Conservation (phyloP, 2,329 filamentous ascomycete species). For the Fusarium globosum region DNA sequence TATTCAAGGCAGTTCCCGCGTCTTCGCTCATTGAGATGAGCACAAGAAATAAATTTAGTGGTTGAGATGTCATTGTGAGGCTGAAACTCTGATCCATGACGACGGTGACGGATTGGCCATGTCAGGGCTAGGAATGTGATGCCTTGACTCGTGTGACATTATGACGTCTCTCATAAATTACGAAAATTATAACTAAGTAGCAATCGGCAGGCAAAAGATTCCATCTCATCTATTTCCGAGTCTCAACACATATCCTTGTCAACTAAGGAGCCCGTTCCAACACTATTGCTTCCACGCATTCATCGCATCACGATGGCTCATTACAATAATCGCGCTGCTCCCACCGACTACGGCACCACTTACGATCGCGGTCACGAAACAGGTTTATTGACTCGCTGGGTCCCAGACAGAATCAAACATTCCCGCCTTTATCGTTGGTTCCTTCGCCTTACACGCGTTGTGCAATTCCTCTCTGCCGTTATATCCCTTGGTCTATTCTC, state of each 20-base stretch:
- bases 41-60: background rate
- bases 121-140: background rate
- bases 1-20: background rate
- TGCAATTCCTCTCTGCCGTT: slow-evolving; percentile 24
- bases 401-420: slow-evolving; percentile 19
- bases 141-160: background rate
- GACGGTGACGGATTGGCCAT: background rate
- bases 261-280: background rate
- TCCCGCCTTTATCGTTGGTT: slow-evolving; percentile 33
- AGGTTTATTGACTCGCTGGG: slow-evolving; percentile 17
- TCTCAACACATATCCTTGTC: background rate
- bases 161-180: background rate
- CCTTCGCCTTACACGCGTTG: slow-evolving; percentile 24
- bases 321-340: background rate
- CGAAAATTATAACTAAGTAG: background rate
- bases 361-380: background rate
- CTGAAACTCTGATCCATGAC: background rate
- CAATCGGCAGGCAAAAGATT: background rate
- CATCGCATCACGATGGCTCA: background rate
- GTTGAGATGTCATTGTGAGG: background rate
- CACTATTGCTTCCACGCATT: background rate
- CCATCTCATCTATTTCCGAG: accelerated
- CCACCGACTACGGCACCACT: slow-evolving; percentile 12
- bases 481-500: slow-evolving; percentile 34
- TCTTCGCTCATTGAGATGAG: background rate